These are phyloP conservation scores for Tricholoma bakamatsutake DNA, from an alignment of 768 basidiomycete genomes.

Conservation along the genomic window DNA sequence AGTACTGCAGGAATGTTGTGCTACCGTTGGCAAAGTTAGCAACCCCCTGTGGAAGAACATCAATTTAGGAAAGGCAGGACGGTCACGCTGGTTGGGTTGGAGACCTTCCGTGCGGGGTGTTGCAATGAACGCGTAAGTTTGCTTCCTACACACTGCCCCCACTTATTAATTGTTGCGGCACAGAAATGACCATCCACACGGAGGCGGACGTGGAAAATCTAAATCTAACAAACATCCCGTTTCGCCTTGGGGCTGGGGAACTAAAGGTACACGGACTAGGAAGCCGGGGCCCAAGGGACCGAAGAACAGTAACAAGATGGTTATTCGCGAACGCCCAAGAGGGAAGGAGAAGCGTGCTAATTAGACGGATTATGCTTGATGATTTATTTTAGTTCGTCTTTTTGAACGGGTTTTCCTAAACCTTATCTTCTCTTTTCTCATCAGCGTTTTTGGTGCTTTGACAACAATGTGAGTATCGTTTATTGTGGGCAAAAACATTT, in stretches of 20 bases:
- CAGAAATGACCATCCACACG: conserved; percentile 89
- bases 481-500: too few relatives aligned
- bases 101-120: conserved; percentile 88
- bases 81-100: conserved; percentile 80
- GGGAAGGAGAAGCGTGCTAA: conserved; percentile 50
- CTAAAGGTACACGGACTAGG: conserved; percentile 89
- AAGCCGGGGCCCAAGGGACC: conserved; percentile 89
- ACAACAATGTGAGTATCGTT: too few relatives aligned
- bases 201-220: conserved; percentile 96
- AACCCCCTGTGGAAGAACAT: conserved; percentile 86
- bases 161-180: conserved; percentile 1
- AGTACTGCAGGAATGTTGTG: conserved; percentile 73
- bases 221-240: conserved; percentile 95
- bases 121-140: conserved; percentile 89
- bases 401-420: background rate
- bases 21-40: conserved; percentile 88
- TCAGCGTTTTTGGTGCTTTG: too few relatives aligned
- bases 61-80: conserved; percentile 86
- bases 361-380: conserved; percentile 20
- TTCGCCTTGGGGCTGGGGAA: conserved; percentile 89
- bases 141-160: conserved; percentile 1
- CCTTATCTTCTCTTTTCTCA: background rate
- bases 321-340: conserved; percentile 78
- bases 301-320: conserved; percentile 80
- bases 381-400: conserved; percentile 5